Evolutionary conservation across 108 stramenopile genomes (phyloP), one percentile per base, ranked within the genome.

Genomic region (Pseudonitzschia multiseries): DNA sequence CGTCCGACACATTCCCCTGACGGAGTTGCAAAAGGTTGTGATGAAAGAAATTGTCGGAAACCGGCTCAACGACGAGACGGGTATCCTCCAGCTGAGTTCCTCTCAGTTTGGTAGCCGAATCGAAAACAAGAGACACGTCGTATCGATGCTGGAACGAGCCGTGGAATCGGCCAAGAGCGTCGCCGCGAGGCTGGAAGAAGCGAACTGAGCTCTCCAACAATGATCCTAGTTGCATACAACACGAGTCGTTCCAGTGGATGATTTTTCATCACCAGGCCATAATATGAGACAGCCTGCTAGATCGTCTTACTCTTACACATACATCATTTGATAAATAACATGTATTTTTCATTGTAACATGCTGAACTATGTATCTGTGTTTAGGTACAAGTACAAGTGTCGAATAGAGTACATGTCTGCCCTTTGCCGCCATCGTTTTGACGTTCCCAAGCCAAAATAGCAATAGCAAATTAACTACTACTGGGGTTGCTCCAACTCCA

Each of bases 71-170:
- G 73, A 80, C 13, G 86, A 89, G 24, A 84, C 72, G 62, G 78
- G 83, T 31, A 71, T 84, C 33, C 56, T 95, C 61, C 74, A 85
- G 62, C 50, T 95, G 52, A 82, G 84, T 42, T 84, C 88, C 22
- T 73, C 88, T 27, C 90, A 91, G 71, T 95, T 95, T 79, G 91
- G 86, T 8, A 90, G 89, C 69, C 79, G 94, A 20, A 95, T 95
- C 69, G 94, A 95, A 71, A 95, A 95, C 70, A 92, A 92, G 83
- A 71, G 94, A 63, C 86, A 91, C 71, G 74, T 91, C 28, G 88
- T 87, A 22, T 83, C 83, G n/a, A 91, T 92, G 89, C 79, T 95
- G 75, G 89, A 95, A 48, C 79, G 87, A 56, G 83, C 92, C 32
- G 85, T 95, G 43, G 73, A 86, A 29, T 73, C 65, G 57, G 65